phyloP scores from a whole-genome alignment of 768 basidiomycete species.

The Tephrocybe rancida region DNA sequence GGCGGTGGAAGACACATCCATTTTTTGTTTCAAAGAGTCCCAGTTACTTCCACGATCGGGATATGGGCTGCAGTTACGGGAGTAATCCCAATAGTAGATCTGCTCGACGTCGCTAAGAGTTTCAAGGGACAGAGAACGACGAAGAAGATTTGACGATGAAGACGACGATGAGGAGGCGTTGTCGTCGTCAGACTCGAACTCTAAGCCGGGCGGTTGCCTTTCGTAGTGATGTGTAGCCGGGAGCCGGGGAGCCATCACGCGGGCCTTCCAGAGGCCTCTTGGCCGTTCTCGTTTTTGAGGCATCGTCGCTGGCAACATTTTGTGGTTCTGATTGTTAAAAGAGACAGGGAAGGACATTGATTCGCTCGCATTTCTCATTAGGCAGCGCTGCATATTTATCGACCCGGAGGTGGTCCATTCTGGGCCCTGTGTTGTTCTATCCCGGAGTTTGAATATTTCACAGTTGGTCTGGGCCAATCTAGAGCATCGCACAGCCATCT shows the following conservation, averaged over 20 bases:
- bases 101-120: constrained; percentile 21
- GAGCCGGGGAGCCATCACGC: constrained; percentile 34
- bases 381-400: constrained; percentile 25
- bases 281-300: constrained; percentile 31
- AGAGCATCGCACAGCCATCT: constrained; percentile 5
- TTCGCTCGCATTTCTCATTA: constrained; percentile 15
- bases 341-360: constrained; percentile 31
- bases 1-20: constrained; percentile 43
- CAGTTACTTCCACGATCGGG: constrained; percentile 31
- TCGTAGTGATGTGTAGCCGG: constrained; percentile 21
- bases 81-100: constrained; percentile 36
- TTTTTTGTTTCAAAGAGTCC: constrained; percentile 33
- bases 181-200: constrained; percentile 22
- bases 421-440: constrained; percentile 20
- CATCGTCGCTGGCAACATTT: constrained; percentile 18
- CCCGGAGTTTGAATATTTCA: constrained; percentile 11
- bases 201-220: constrained; percentile 19
- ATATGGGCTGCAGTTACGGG: constrained; percentile 25
- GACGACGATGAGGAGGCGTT: constrained; percentile 16
- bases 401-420: constrained; percentile 17
- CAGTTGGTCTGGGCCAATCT: constrained; percentile 16
- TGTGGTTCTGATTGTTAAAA: constrained; percentile 17
- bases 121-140: constrained; percentile 14
- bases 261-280: constrained; percentile 48
- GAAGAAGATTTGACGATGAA: constrained; percentile 12